Conservation (phyloP, 108 stramenopile genomes). For the Nitzschia palea region DNA sequence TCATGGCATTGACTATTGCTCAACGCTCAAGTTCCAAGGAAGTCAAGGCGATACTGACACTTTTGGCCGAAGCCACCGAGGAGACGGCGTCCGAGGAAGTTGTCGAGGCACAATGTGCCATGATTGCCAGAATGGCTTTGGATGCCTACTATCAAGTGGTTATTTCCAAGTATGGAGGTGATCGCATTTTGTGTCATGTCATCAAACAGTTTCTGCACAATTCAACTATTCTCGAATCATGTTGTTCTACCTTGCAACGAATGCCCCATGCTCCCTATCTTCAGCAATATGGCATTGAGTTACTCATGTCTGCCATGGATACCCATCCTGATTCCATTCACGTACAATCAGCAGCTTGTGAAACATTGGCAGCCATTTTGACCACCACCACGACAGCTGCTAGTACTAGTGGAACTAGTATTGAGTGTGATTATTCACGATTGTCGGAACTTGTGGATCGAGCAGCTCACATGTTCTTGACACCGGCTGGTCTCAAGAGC, state of each 20-base stretch:
- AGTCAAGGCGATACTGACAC: not conserved
- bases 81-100: not conserved
- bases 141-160: constrained; percentile 16
- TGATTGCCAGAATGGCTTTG: not conserved
- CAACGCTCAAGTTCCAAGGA: constrained; percentile 5
- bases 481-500: not conserved
- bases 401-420: not conserved
- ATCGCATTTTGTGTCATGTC: not conserved
- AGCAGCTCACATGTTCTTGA: not conserved
- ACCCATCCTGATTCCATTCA: not conserved
- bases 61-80: not conserved
- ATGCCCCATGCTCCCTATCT: not conserved
- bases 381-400: not conserved
- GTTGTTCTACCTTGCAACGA: not conserved
- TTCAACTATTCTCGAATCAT: not conserved
- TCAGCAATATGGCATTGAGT: not conserved
- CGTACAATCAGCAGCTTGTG: not conserved
- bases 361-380: not conserved
- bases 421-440: too few species aligned
- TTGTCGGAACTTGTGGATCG: not conserved
- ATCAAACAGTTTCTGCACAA: not conserved
- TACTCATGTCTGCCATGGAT: not conserved
- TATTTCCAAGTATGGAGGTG: constrained; percentile 5
- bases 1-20: not conserved
- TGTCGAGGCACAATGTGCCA: not conserved